phyloP scores from a whole-genome alignment of 352 stramenopile species.

The Phytophthora tentaculata region DNA sequence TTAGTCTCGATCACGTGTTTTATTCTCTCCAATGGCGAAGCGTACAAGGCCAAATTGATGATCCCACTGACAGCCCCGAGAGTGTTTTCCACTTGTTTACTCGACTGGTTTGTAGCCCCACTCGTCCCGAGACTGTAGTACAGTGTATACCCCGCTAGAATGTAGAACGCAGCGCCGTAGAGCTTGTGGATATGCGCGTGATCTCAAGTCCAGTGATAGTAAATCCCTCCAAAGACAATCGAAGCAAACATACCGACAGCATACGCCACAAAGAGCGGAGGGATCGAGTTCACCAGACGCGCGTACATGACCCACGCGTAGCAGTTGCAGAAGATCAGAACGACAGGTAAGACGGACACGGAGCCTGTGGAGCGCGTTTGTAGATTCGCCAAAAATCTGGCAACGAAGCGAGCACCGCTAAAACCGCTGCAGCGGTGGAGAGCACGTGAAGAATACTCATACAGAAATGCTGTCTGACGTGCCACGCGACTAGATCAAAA shows the following conservation, averaged over 20 bases:
- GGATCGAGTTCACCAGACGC: conserved; percentile 25
- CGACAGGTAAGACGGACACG: conserved; percentile 49
- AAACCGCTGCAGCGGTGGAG: conserved; percentile 52
- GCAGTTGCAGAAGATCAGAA: conserved; percentile 63
- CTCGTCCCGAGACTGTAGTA: conserved; percentile 25
- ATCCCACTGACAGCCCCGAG: conserved; percentile 16
- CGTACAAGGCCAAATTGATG: conserved; percentile 34
- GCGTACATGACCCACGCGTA: conserved; percentile 48
- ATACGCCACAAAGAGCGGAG: conserved; percentile 28
- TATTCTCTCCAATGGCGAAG: conserved; percentile 29
- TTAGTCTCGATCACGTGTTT: conserved; percentile 22
- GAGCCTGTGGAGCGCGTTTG: conserved; percentile 46
- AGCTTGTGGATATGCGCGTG: conserved; percentile 37
- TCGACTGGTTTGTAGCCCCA: conserved; percentile 21
- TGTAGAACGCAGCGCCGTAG: conserved; percentile 5
- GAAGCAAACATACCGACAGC: conserved; percentile 35
- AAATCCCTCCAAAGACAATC: conserved; percentile 43
- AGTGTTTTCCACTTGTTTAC: conserved; percentile 7
- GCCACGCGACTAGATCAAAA: background rate
- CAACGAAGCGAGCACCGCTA: conserved; percentile 60
- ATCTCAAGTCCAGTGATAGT: conserved; percentile 42
- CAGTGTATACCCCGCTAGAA: conserved; percentile 11
- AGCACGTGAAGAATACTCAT: conserved; percentile 29
- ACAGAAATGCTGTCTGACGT: background rate
- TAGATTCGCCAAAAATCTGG: conserved; percentile 55